Percentiles rank a stretch among this genome's conserved stretches.
Conservation (phyloP, 2,329 filamentous ascomycete genomes). For the Proliferodiscus dingleyae region DNA sequence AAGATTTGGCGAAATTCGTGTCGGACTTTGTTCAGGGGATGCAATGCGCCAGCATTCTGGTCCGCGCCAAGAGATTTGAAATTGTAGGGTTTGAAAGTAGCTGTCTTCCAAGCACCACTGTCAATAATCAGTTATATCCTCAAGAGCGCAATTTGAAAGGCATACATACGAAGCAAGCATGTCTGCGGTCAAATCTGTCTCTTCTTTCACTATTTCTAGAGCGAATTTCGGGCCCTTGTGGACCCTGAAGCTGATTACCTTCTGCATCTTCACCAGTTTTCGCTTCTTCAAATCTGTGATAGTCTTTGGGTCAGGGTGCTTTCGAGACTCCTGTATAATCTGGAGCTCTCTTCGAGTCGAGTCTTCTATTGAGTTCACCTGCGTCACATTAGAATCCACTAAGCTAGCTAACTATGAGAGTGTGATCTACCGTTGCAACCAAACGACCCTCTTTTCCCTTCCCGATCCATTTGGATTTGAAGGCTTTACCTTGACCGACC, state of each 20-base stretch:
- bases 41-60: constrained; percentile 57
- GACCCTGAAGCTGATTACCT: constrained; percentile 80
- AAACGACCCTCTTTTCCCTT: constrained; percentile 56
- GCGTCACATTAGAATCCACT: constrained; percentile 11
- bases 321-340: constrained; percentile 64
- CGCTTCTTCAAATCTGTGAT: constrained; percentile 83
- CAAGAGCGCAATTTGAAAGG: background rate
- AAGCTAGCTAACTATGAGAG: background rate
- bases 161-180: constrained; percentile 65
- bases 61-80: constrained; percentile 62
- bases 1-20: constrained; percentile 96
- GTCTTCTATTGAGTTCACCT: constrained; percentile 72
- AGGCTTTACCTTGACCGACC: constrained; percentile 91
- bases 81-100: constrained; percentile 80
- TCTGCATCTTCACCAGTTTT: constrained; percentile 79
- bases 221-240: constrained; percentile 85
- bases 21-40: constrained; percentile 86
- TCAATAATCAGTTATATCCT: constrained; percentile 12
- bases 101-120: constrained; percentile 84
- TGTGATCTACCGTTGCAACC: constrained; percentile 44
- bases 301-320: constrained; percentile 67
- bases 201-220: constrained; percentile 82
- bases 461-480: constrained; percentile 71
- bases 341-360: constrained; percentile 70
- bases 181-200: constrained; percentile 90